These are phyloP conservation scores for Xylaria sp. DNA, from an alignment of 2,329 filamentous ascomycete genomes.

Conservation along the genomic window DNA sequence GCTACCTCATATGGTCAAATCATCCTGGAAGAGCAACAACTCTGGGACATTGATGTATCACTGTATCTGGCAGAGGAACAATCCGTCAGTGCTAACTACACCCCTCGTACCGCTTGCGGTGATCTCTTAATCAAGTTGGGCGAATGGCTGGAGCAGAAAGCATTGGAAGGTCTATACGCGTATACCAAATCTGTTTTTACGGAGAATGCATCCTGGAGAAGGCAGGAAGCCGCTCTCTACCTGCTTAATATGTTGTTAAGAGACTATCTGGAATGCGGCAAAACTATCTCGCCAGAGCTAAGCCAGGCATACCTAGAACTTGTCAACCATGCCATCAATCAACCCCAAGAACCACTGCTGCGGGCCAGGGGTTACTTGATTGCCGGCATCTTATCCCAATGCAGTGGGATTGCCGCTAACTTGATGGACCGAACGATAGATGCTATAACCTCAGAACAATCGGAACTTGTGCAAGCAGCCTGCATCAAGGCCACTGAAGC, in stretches of 20 bases:
- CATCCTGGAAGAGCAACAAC: slow-evolving; percentile 88
- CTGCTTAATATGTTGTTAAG: slow-evolving; percentile 85
- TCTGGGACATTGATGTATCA: slow-evolving; percentile 98
- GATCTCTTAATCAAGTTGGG: slow-evolving; percentile 92
- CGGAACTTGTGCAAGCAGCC: slow-evolving; percentile 90
- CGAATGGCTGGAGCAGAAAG: slow-evolving; percentile 83
- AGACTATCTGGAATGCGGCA: slow-evolving; percentile 83
- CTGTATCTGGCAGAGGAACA: slow-evolving; percentile 95
- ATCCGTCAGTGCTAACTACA: slow-evolving; percentile 95
- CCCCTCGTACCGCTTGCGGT: slow-evolving; percentile 89
- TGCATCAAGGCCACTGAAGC: slow-evolving; percentile 88
- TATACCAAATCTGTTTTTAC: slow-evolving; percentile 81
- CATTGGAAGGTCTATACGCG: slow-evolving; percentile 80
- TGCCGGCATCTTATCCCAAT: slow-evolving; percentile 80
- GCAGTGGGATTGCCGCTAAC: slow-evolving; percentile 70
- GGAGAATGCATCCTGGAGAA: slow-evolving; percentile 65
- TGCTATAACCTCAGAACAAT: slow-evolving; percentile 78
- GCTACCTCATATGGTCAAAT: slow-evolving; percentile 89
- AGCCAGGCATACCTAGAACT: slow-evolving; percentile 82
- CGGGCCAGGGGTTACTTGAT: slow-evolving; percentile 88
- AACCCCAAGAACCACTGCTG: slow-evolving; percentile 77
- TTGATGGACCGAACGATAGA: slow-evolving; percentile 80
- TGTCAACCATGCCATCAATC: slow-evolving; percentile 79
- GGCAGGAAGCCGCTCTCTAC: slow-evolving; percentile 84
- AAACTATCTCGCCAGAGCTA: slow-evolving; percentile 74